A percentile compares a stretch with the other conserved stretches of the same genome.
These are phyloP conservation scores for Lodderomyces theae DNA, from an alignment of 1,139 yeast species.

Conservation along the genomic window DNA sequence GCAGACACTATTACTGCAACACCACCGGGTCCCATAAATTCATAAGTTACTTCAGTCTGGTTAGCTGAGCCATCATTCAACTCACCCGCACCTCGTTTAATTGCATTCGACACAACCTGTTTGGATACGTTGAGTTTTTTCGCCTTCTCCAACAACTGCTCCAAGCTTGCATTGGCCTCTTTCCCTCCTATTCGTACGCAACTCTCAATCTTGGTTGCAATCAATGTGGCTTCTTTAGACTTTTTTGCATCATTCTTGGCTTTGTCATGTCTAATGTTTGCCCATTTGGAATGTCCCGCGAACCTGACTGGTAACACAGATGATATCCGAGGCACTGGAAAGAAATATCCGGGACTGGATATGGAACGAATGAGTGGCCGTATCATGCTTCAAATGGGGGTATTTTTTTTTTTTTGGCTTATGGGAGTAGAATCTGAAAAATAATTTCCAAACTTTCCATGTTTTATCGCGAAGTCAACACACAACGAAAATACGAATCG, in stretches of 20 bases:
- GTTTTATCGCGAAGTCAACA: too few species aligned
- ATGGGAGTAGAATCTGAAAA: too few species aligned
- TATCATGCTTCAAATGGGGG: too few species aligned
- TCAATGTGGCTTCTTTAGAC: constrained; percentile 66
- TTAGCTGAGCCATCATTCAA: constrained; percentile 31
- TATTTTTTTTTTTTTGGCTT: too few species aligned
- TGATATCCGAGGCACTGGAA: constrained; percentile 4
- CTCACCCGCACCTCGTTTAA: constrained; percentile 77
- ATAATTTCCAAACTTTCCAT: too few species aligned
- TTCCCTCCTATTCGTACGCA: constrained; percentile 59
- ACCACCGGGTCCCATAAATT: constrained; percentile 92
- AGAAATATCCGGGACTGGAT: constrained; percentile 1
- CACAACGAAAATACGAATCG: too few species aligned
- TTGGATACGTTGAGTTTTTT: constrained; percentile 75
- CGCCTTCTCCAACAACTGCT: constrained; percentile 77
- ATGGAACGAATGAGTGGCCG: background rate
- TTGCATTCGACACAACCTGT: constrained; percentile 80
- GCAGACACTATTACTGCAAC: constrained; percentile 84
- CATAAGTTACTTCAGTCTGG: constrained; percentile 57
- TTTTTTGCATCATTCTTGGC: constrained; percentile 86
- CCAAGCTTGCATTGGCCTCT: constrained; percentile 69
- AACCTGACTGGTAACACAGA: constrained; percentile 8
- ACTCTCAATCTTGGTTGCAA: constrained; percentile 70
- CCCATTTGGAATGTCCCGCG: constrained; percentile 94
- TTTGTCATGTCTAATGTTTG: constrained; percentile 89